A percentile compares a stretch with the other conserved stretches of the same genome.
Evolutionary conservation across 306 rosid genomes (phyloP).

Genomic region (Boehmeria nivea): DNA sequence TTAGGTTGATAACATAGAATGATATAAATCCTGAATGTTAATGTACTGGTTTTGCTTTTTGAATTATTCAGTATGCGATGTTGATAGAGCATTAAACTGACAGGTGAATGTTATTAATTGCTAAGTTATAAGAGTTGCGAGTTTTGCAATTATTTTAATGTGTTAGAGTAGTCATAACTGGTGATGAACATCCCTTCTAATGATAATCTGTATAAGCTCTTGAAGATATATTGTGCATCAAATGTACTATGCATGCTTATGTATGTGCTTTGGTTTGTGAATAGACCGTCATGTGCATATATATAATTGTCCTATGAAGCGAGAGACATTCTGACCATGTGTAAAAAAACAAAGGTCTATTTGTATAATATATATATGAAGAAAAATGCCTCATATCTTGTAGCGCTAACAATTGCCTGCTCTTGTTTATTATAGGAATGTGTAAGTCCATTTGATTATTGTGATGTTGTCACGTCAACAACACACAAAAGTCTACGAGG

Average conservation of each 20-base stretch:
- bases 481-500: conserved; percentile 90
- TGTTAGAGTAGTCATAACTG: no score
- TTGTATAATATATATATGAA: not conserved
- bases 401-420: no score
- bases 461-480: conserved; percentile 79
- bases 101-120: no score
- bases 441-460: conserved; percentile 61
- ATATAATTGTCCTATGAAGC: not conserved
- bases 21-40: no score
- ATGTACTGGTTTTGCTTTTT: not conserved
- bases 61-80: not conserved
- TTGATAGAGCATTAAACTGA: no score
- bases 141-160: no score
- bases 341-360: not conserved
- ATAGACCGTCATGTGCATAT: no score
- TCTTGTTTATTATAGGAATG: conserved; percentile 48
- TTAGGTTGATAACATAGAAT: not conserved
- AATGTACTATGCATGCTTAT: not conserved
- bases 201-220: not conserved
- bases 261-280: not conserved
- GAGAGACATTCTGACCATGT: not conserved
- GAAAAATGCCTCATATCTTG: not conserved
- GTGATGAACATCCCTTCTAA: not conserved
- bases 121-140: no score
- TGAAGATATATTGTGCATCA: not conserved